Evolutionary conservation across 2,329 filamentous ascomycete species (phyloP).

Genomic region (Alternaria brassicicola): DNA sequence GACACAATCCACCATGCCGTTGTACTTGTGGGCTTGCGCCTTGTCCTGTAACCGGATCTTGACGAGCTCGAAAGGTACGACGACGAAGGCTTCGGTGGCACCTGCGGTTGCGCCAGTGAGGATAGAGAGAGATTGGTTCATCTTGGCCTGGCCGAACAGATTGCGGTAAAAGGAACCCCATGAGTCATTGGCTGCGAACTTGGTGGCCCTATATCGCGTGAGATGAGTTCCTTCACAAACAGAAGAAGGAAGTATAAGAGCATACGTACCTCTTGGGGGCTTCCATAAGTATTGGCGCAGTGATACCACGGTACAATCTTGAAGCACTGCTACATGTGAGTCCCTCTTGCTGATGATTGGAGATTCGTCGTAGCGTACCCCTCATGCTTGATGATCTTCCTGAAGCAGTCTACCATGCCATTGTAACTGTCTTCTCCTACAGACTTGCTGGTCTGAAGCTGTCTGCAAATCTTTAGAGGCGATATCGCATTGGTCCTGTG

Average conservation of each 20-base stretch:
- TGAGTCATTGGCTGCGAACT: slow-evolving; percentile 98
- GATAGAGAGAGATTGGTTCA: slow-evolving; percentile 89
- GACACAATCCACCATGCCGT: slow-evolving; percentile 79
- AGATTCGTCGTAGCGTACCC: slow-evolving; percentile 64
- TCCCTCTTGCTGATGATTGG: neutral
- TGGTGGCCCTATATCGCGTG: slow-evolving; percentile 72
- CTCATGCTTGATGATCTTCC: slow-evolving; percentile 95
- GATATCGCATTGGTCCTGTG: slow-evolving; percentile 2
- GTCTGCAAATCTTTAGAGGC: slow-evolving; percentile 60
- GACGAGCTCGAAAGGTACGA: slow-evolving; percentile 97
- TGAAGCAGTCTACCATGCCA: slow-evolving; percentile 98
- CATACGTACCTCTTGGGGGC: slow-evolving; percentile 73
- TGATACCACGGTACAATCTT: slow-evolving; percentile 93
- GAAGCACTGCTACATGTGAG: slow-evolving; percentile 66
- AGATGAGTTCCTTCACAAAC: neutral
- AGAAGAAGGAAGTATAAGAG: neutral
- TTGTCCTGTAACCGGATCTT: slow-evolving; percentile 98
- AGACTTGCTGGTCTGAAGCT: slow-evolving; percentile 79
- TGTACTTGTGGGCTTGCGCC: slow-evolving; percentile 87
- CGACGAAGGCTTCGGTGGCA: slow-evolving; percentile 94
- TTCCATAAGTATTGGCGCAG: slow-evolving; percentile 96
- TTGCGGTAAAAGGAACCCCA: slow-evolving; percentile 96
- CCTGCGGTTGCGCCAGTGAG: slow-evolving; percentile 94
- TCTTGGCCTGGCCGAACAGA: slow-evolving; percentile 80
- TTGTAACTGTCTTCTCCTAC: slow-evolving; percentile 84